Conservation (phyloP, 2,329 filamentous ascomycete genomes). For the Penicillium sp. region DNA sequence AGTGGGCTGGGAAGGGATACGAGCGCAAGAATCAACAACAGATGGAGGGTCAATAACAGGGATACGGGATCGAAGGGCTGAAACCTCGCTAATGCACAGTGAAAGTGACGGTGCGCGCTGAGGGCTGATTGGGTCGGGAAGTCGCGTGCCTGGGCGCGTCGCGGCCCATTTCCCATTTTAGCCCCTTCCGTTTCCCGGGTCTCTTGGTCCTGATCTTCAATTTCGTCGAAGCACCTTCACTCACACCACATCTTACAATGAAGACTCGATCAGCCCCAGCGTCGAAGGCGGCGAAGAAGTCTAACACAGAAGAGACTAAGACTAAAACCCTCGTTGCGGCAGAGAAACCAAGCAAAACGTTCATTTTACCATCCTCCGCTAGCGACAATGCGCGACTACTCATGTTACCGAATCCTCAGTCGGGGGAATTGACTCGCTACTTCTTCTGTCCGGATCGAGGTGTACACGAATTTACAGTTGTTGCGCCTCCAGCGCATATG, state of each 20-base stretch:
- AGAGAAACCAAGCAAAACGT: slow-evolving; percentile 47
- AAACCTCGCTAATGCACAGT: slow-evolving; percentile 13
- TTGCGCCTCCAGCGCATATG: slow-evolving; percentile 51
- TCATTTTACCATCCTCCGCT: slow-evolving; percentile 56
- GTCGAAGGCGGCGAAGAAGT: slow-evolving; percentile 7
- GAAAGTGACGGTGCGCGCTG: slow-evolving; percentile 24
- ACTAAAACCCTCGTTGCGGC: slow-evolving; percentile 22
- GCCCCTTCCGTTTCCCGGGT: slow-evolving; percentile 11
- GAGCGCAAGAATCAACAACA: neutral
- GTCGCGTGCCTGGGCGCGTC: slow-evolving; percentile 26
- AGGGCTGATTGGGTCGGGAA: slow-evolving; percentile 24
- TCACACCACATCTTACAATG: slow-evolving; percentile 14
- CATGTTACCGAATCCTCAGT: slow-evolving; percentile 56
- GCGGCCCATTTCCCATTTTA: slow-evolving; percentile 22
- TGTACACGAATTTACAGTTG: slow-evolving; percentile 61
- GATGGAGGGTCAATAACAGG: neutral
- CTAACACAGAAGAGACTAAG: slow-evolving; percentile 21
- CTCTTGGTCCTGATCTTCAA: slow-evolving; percentile 5
- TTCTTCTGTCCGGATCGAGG: slow-evolving; percentile 59
- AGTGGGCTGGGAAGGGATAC: neutral
- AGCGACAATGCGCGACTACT: slow-evolving; percentile 56
- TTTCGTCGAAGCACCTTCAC: neutral
- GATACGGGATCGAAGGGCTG: slow-evolving; percentile 5
- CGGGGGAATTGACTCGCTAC: slow-evolving; percentile 51
- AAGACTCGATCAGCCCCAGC: slow-evolving; percentile 31